Conservation (phyloP, 148 eudicot genomes). For the Silene uniflora region DNA sequence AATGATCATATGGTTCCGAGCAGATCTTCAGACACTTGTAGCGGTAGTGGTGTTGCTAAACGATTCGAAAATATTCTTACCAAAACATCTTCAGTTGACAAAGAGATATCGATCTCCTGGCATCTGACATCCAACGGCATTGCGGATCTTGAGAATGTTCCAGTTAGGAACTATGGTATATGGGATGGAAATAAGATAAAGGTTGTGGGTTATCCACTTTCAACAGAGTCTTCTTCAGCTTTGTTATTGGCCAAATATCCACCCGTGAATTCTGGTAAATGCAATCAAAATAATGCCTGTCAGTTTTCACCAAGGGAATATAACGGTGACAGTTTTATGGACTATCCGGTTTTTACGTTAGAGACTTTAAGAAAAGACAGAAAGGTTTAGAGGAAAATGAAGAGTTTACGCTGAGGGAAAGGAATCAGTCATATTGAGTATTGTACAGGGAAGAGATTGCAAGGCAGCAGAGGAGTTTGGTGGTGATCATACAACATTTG, state of each 20-base stretch:
- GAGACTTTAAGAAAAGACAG: slow-evolving; percentile 41
- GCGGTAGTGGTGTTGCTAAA: slow-evolving; percentile 62
- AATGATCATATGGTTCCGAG: not conserved
- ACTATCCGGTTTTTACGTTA: slow-evolving; percentile 32
- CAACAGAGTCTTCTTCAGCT: slow-evolving; percentile 54
- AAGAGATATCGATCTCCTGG: slow-evolving; percentile 20
- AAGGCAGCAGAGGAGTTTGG: too few species aligned
- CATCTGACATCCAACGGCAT: slow-evolving; percentile 17
- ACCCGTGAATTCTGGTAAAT: slow-evolving; percentile 24
- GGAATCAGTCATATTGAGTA: slow-evolving; percentile 39
- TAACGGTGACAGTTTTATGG: slow-evolving; percentile 28
- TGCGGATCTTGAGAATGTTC: slow-evolving; percentile 48
- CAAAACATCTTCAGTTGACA: slow-evolving; percentile 41
- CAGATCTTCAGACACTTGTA: slow-evolving; percentile 38
- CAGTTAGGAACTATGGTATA: slow-evolving; percentile 52
- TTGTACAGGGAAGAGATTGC: slow-evolving; percentile 36
- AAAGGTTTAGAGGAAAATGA: slow-evolving; percentile 32
- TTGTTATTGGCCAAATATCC: slow-evolving; percentile 65
- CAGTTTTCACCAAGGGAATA: slow-evolving; percentile 35
- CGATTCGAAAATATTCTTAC: slow-evolving; percentile 76
- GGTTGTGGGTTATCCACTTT: slow-evolving; percentile 51
- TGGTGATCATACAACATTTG: slow-evolving; percentile 32
- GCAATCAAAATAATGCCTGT: too few species aligned
- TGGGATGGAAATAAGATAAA: slow-evolving; percentile 70
- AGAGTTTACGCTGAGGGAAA: slow-evolving; percentile 21